Evolutionary conservation across 2,329 filamentous ascomycete species (phyloP).

Genomic region (Cladophialophora exuberans): DNA sequence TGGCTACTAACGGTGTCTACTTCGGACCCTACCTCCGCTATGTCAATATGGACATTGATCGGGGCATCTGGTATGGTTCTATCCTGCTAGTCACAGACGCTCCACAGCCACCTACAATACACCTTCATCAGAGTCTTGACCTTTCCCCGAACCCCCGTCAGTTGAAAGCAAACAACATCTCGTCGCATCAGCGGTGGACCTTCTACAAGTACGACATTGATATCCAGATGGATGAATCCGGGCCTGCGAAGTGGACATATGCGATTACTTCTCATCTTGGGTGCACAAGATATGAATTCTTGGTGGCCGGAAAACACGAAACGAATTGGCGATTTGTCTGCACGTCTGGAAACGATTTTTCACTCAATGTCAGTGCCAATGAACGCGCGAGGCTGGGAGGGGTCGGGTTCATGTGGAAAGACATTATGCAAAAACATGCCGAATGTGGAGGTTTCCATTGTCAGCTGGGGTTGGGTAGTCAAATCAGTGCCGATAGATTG

Average conservation of each 20-base stretch:
- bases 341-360: conserved; percentile 95
- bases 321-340: conserved; percentile 94
- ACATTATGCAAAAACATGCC: conserved; percentile 94
- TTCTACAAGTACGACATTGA: conserved; percentile 96
- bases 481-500: conserved; percentile 91
- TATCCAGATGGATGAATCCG: conserved; percentile 80
- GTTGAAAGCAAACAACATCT: conserved; percentile 78
- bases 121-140: conserved; percentile 87
- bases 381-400: conserved; percentile 86
- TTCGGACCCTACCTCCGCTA: conserved; percentile 96
- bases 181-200: conserved; percentile 87
- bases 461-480: conserved; percentile 87
- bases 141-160: conserved; percentile 91
- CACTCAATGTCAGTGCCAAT: conserved; percentile 80
- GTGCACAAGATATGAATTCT: conserved; percentile 97
- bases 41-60: conserved; percentile 94
- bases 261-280: conserved; percentile 95
- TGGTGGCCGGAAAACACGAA: conserved; percentile 87
- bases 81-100: conserved; percentile 92
- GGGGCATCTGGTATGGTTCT: conserved; percentile 87
- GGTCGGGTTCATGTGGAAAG: conserved; percentile 97
- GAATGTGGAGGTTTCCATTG: conserved; percentile 96
- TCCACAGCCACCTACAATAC: conserved; percentile 90
- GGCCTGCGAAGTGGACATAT: conserved; percentile 89
- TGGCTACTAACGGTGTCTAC: conserved; percentile 94